Conservation (phyloP, 2,329 filamentous ascomycete genomes). For the Xylariaceae sp. region DNA sequence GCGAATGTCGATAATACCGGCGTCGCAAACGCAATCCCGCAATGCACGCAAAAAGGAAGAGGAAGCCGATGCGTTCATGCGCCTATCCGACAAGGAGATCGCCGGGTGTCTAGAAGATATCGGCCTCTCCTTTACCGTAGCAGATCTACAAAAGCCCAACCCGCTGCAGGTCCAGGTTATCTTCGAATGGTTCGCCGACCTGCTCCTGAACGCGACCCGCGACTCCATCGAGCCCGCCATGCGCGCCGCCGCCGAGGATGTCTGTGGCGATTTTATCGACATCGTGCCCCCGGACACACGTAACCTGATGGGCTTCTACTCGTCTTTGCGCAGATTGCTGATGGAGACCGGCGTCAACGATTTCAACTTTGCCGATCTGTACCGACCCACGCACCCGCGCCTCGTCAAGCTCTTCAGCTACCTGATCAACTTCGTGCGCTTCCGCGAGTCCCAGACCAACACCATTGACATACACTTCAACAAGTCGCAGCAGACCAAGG, state of each 20-base stretch:
- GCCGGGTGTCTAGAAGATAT: constrained; percentile 97
- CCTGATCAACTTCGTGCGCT: constrained; percentile 97
- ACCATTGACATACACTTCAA: constrained; percentile 94
- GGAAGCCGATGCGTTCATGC: constrained; percentile 54
- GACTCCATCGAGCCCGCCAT: constrained; percentile 93
- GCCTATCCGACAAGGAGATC: constrained; percentile 68
- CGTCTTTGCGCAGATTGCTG: constrained; percentile 72
- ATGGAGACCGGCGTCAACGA: constrained; percentile 87
- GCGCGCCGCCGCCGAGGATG: constrained; percentile 82
- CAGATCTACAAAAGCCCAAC: constrained; percentile 90
- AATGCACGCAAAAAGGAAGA: constrained; percentile 52
- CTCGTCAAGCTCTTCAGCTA: constrained; percentile 95
- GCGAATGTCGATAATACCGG: constrained; percentile 56
- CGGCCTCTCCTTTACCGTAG: constrained; percentile 78
- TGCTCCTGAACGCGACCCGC: constrained; percentile 88
- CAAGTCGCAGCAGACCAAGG: constrained; percentile 78
- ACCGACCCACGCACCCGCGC: constrained; percentile 82
- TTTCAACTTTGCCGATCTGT: constrained; percentile 88
- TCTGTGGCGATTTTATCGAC: constrained; percentile 79
- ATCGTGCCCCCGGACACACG: constrained; percentile 82
- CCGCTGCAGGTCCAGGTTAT: constrained; percentile 93
- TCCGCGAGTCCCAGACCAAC: constrained; percentile 84
- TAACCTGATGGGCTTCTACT: constrained; percentile 94
- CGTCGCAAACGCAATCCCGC: constrained; percentile 47
- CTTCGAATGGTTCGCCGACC: constrained; percentile 94